Percentiles rank a stretch among this genome's conserved stretches.
phyloP scores from a whole-genome alignment of 352 stramenopile genomes.

The Pythium coloratum region DNA sequence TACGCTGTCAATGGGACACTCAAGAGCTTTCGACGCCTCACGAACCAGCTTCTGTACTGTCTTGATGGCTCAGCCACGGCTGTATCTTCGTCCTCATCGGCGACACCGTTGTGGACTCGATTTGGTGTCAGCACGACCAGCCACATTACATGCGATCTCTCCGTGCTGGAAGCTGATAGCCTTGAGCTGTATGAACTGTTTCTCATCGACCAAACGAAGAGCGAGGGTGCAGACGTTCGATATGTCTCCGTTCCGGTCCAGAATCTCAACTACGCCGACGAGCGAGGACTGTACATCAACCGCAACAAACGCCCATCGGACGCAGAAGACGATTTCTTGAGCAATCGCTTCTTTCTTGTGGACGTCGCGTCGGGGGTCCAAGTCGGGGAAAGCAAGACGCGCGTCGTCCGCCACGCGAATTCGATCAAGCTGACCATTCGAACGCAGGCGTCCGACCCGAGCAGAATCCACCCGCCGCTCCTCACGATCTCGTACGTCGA shows the following conservation, averaged over 20 bases:
- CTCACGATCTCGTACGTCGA: slow-evolving; percentile 83
- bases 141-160: slow-evolving; percentile 74
- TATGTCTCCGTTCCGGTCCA: slow-evolving; percentile 88
- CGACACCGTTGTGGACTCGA: slow-evolving; percentile 59
- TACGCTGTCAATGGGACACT: slow-evolving; percentile 91
- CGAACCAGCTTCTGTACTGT: slow-evolving; percentile 86
- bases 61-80: slow-evolving; percentile 21
- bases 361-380: slow-evolving; percentile 77
- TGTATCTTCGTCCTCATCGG: slow-evolving; percentile 18
- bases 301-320: slow-evolving; percentile 61
- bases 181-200: slow-evolving; percentile 91
- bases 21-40: slow-evolving; percentile 61
- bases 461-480: slow-evolving; percentile 64
- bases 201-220: slow-evolving; percentile 80
- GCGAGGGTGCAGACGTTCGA: slow-evolving; percentile 40
- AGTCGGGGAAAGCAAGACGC: slow-evolving; percentile 41
- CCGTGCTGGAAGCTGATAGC: slow-evolving; percentile 35
- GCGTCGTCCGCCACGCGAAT: slow-evolving; percentile 72
- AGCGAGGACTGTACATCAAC: slow-evolving; percentile 70
- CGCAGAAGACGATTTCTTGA: slow-evolving; percentile 81
- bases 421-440: slow-evolving; percentile 64
- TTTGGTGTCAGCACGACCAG: slow-evolving; percentile 72
- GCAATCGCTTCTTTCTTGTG: slow-evolving; percentile 91
- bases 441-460: slow-evolving; percentile 45
- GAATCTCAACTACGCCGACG: slow-evolving; percentile 81